A percentile compares a stretch with the other conserved stretches of the same genome.
Evolutionary conservation across 202 grass and related monocot species (phyloP).

Genomic region (Schoenoplectus tabernaemontani): DNA sequence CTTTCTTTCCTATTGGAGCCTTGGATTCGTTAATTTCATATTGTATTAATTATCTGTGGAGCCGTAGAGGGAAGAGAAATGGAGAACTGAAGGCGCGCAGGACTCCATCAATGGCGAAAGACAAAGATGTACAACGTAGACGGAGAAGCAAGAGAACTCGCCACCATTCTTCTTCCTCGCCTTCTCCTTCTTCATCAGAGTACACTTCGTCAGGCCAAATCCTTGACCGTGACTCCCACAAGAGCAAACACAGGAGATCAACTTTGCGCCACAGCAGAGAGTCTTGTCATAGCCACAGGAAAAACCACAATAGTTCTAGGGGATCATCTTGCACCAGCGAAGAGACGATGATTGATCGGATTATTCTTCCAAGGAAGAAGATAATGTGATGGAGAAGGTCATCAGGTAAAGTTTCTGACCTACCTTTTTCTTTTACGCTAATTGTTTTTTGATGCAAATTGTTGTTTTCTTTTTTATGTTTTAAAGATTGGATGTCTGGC

Average conservation of each 20-base stretch:
- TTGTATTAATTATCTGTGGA: background rate
- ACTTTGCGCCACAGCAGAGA: slow-evolving; percentile 28
- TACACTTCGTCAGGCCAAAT: slow-evolving; percentile 28
- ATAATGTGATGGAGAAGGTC: slow-evolving; percentile 31
- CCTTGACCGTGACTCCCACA: slow-evolving; percentile 13
- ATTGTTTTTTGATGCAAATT: background rate
- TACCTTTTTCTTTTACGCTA: background rate
- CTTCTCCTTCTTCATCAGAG: slow-evolving; percentile 15
- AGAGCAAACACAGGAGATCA: slow-evolving; percentile 35
- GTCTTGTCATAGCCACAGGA: slow-evolving; percentile 28
- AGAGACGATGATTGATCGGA: slow-evolving; percentile 1
- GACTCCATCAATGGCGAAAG: slow-evolving; percentile 8
- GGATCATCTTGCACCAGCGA: slow-evolving; percentile 21
- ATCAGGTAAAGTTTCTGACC: slow-evolving; percentile 41
- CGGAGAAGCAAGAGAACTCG: slow-evolving; percentile 41
- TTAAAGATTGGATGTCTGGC: background rate
- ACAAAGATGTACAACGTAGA: slow-evolving; percentile 32
- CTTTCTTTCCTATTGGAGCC: too few species aligned
- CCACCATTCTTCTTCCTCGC: slow-evolving; percentile 13
- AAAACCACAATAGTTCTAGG: slow-evolving; percentile 28
- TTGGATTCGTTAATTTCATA: background rate
- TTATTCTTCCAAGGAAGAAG: slow-evolving; percentile 26
- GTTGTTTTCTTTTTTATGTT: background rate
- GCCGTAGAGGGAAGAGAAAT: background rate
- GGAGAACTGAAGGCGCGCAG: background rate